Evolutionary conservation across 2,329 filamentous ascomycete genomes (phyloP), one percentile per base, ranked within the genome.

Genomic region (Aspergillus terreus): DNA sequence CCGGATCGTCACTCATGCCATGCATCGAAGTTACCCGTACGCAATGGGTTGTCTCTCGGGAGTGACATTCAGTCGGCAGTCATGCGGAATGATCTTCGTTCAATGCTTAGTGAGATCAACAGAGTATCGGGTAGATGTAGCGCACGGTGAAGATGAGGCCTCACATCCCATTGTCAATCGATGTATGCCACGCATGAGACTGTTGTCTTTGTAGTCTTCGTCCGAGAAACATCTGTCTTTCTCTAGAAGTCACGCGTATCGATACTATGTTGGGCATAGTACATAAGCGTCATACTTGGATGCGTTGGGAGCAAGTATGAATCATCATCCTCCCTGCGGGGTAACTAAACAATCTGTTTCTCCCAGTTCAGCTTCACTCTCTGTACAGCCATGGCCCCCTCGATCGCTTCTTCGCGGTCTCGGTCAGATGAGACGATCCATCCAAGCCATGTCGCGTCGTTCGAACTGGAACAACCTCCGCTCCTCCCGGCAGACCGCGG

Each of bases 401-500:
- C n/a, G 14, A 14, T 43, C 40, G 40, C 35, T 38, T 38, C 35
- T 6, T 38, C 35, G 14, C 40, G 17, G 12, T 43, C 42, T 44
- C 12, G 7, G 4, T 27, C 21, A 15, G 5, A 10, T 17, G 40
- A 12, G 11, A 23, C n/a, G 40, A 21, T 12, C 2, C 40, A 1
- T 42, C 23, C 40, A 15, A 23, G 33, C 25, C 35, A 51, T 50
- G 41, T 42, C 23, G 44, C 49, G 15, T 9, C 46, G 21, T 36
- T 47, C 4, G 64, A 64, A 49, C 62, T 66, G 23, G 64, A 67
- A 46, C 62, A 63, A 36, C 56, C 56, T 3, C 27, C 59, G 1
- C 62, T 81, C 10, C 74, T 78, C 2, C 71, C 66, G n/a, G 71
- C 71, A 2, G 80, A 82, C 59, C 64, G 70, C 11, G 79, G 79